These are phyloP conservation scores for Anthracocystis walkeri DNA, from an alignment of 1,284 basidiomycete genomes.

Conservation along the genomic window DNA sequence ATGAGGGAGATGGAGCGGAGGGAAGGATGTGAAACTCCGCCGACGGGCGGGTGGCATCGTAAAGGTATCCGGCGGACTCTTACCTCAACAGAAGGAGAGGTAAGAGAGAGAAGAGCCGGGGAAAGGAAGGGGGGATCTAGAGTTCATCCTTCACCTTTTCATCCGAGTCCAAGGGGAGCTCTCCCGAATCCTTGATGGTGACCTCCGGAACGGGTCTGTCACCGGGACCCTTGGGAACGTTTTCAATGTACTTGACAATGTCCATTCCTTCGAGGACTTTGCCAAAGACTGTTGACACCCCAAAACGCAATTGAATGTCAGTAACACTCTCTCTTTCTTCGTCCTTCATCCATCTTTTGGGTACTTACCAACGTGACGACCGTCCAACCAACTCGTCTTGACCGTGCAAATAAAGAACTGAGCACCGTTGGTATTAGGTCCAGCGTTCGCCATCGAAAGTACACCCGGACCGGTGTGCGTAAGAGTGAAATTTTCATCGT, in stretches of 20 bases:
- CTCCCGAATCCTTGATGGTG: constrained; percentile 60
- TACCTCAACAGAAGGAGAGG: no score
- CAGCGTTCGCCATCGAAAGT: constrained; percentile 63
- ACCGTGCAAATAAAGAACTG: constrained; percentile 69
- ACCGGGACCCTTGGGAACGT: constrained; percentile 57
- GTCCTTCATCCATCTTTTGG: no score
- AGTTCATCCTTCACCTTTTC: constrained; percentile 64
- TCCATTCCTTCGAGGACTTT: constrained; percentile 63
- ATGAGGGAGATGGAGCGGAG: neutral
- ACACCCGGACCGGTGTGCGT: constrained; percentile 64
- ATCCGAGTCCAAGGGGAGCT: constrained; percentile 37
- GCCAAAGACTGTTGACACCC: constrained; percentile 58
- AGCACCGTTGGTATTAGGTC: constrained; percentile 71
- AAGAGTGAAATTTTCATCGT: constrained; percentile 63
- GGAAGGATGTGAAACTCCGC: neutral
- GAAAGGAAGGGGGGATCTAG: constrained; percentile 24
- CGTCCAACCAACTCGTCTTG: constrained; percentile 64
- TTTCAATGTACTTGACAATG: constrained; percentile 64
- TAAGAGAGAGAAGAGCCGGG: neutral
- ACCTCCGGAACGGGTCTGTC: constrained; percentile 61
- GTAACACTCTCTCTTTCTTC: constrained; percentile 63
- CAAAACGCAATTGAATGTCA: constrained; percentile 71
- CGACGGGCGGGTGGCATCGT: neutral
- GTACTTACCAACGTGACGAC: constrained; percentile 56
- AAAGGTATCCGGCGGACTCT: neutral